Evolutionary conservation across 176 grass and related monocot species (phyloP).

Genomic region (Cenchrus fungigraminus): DNA sequence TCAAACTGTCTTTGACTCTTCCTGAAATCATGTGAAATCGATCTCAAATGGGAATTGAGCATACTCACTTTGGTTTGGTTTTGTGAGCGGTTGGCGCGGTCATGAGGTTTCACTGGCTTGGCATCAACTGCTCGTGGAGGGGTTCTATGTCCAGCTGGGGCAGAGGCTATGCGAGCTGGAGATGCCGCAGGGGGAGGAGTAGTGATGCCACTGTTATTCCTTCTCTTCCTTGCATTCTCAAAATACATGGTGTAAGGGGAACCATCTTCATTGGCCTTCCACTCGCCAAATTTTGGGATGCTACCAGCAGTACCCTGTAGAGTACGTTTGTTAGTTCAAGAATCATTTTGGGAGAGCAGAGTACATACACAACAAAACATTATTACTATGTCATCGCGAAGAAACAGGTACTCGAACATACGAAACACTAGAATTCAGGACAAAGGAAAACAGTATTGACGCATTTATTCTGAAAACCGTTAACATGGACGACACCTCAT

Average conservation of each 20-base stretch:
- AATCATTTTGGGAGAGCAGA: background rate
- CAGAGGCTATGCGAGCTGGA: background rate
- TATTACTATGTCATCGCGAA: background rate
- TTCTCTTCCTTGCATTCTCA: conserved; percentile 25
- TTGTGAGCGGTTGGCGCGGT: background rate
- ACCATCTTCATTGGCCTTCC: background rate
- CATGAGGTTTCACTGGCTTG: background rate
- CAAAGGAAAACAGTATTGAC: too few species aligned
- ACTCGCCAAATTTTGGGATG: conserved; percentile 40
- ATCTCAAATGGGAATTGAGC: background rate
- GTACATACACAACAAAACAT: background rate
- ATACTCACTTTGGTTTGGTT: conserved; percentile 29
- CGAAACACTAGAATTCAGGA: too few species aligned
- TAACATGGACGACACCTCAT: background rate
- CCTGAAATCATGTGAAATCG: background rate
- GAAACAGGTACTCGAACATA: background rate
- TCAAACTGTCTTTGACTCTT: background rate
- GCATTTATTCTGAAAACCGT: background rate
- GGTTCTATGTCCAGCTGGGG: background rate
- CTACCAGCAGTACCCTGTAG: conserved; percentile 13
- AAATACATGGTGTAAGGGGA: conserved; percentile 34
- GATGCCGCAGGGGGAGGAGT: background rate
- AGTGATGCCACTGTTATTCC: background rate
- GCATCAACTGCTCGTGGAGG: background rate
- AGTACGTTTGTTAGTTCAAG: background rate